Percentiles rank a stretch among this genome's conserved stretches.
Evolutionary conservation across 208 protist genomes (phyloP).

Genomic region (Leishmania braziliensis): DNA sequence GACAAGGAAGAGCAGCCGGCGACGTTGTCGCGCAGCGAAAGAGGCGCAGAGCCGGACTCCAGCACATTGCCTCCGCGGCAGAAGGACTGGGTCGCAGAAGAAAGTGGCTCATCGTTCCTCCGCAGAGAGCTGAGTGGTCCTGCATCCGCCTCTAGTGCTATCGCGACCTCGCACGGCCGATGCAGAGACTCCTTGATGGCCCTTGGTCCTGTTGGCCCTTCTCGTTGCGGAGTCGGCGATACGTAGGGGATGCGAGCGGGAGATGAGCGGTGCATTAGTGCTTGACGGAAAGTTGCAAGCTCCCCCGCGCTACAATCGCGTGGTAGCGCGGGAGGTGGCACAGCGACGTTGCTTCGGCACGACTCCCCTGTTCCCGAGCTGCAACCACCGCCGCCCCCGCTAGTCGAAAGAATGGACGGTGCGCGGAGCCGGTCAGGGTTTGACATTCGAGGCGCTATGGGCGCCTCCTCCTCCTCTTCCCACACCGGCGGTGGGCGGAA

Average conservation of each 20-base stretch:
- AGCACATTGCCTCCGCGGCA: background rate
- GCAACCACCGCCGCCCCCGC: background rate
- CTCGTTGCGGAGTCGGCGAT: background rate
- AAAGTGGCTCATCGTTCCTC: background rate
- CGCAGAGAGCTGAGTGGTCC: background rate
- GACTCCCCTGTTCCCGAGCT: background rate
- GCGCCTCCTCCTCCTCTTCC: slow-evolving; percentile 15
- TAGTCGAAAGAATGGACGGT: background rate
- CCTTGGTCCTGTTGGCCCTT: background rate
- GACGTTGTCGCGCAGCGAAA: background rate
- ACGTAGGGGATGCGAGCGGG: background rate
- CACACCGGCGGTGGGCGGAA: slow-evolving; percentile 27
- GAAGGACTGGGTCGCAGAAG: background rate
- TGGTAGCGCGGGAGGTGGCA: background rate
- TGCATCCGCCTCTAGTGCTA: background rate
- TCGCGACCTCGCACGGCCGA: background rate
- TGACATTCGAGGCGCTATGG: background rate
- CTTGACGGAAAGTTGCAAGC: background rate
- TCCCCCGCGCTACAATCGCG: background rate
- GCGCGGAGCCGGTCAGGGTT: background rate
- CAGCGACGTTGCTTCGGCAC: background rate
- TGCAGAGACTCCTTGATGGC: background rate
- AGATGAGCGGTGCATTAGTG: background rate
- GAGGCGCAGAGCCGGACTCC: background rate
- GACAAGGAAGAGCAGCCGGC: background rate